These are phyloP conservation scores for Bruguiera sexangula DNA, from an alignment of 345 rosid species.

Conservation along the genomic window DNA sequence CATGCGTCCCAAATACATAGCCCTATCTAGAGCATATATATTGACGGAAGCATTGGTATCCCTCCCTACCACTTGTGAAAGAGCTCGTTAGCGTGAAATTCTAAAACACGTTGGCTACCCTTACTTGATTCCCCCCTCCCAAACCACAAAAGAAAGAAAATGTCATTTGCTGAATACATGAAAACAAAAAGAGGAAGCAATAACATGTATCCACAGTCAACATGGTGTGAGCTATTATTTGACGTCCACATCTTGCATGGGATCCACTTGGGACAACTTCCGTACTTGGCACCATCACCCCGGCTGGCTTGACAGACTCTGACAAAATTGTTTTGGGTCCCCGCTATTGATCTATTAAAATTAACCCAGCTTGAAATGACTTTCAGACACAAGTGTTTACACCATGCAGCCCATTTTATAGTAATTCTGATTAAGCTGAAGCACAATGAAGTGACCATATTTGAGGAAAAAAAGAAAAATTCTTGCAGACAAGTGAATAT, in stretches of 20 bases:
- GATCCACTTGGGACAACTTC: conserved; percentile 15
- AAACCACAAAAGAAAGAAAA: background rate
- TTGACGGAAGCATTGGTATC: too few species aligned
- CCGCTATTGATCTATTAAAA: background rate
- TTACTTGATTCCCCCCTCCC: too few species aligned
- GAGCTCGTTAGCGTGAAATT: background rate
- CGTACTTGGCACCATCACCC: background rate
- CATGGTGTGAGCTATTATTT: background rate
- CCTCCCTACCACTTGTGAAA: too few species aligned
- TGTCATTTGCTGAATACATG: background rate
- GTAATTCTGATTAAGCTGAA: too few species aligned
- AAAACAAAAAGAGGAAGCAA: background rate
- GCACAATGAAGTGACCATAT: too few species aligned
- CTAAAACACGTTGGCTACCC: background rate
- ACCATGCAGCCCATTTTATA: too few species aligned
- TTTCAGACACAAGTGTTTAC: too few species aligned
- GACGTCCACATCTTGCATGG: conserved; percentile 15
- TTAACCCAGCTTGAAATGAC: too few species aligned
- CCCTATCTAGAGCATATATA: background rate
- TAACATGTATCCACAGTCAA: background rate
- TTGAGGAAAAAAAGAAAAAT: too few species aligned
- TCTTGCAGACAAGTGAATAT: too few species aligned
- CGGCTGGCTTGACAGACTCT: background rate
- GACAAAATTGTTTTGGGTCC: background rate
- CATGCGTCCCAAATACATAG: background rate